These are phyloP conservation scores for Ceratonia siliqua DNA, from an alignment of 306 rosid genomes.

Conservation along the genomic window DNA sequence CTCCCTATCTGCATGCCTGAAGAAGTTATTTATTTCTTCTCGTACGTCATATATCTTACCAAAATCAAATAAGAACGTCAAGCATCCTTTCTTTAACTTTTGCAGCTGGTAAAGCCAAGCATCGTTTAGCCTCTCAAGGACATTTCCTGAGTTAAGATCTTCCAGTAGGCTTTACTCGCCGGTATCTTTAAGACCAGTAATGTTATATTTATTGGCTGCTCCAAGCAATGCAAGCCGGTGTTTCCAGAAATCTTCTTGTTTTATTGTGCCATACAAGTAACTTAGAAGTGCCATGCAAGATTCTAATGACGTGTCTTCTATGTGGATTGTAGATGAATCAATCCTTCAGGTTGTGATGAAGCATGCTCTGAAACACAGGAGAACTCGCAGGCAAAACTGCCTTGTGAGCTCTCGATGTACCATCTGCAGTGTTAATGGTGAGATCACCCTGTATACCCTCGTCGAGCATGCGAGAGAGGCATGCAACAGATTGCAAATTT, in stretches of 20 bases:
- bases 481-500: slow-evolving; percentile 49
- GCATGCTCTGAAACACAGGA: slow-evolving; percentile 85
- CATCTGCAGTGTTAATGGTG: slow-evolving; percentile 62
- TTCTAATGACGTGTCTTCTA: slow-evolving; percentile 76
- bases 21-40: slow-evolving; percentile 57
- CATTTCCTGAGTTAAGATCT: slow-evolving; percentile 71
- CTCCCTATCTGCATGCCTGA: slow-evolving; percentile 77
- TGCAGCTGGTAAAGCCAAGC: slow-evolving; percentile 72
- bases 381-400: slow-evolving; percentile 86
- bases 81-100: slow-evolving; percentile 85
- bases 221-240: slow-evolving; percentile 78
- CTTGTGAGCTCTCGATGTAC: slow-evolving; percentile 77
- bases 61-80: slow-evolving; percentile 72
- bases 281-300: slow-evolving; percentile 68
- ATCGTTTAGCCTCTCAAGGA: slow-evolving; percentile 80
- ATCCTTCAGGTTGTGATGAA: slow-evolving; percentile 76
- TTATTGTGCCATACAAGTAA: slow-evolving; percentile 78
- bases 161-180: slow-evolving; percentile 92
- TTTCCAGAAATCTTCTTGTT: slow-evolving; percentile 74
- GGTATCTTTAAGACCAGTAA: slow-evolving; percentile 60
- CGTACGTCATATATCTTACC: slow-evolving; percentile 79
- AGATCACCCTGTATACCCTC: slow-evolving; percentile 79
- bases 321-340: slow-evolving; percentile 71
- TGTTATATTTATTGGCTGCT: slow-evolving; percentile 78
- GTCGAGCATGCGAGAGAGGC: slow-evolving; percentile 83